Percentiles rank a stretch among this genome's conserved stretches.
Evolutionary conservation across 371 early-diverging fungal genomes (phyloP).

Genomic region (Dentiscutata heterogama): DNA sequence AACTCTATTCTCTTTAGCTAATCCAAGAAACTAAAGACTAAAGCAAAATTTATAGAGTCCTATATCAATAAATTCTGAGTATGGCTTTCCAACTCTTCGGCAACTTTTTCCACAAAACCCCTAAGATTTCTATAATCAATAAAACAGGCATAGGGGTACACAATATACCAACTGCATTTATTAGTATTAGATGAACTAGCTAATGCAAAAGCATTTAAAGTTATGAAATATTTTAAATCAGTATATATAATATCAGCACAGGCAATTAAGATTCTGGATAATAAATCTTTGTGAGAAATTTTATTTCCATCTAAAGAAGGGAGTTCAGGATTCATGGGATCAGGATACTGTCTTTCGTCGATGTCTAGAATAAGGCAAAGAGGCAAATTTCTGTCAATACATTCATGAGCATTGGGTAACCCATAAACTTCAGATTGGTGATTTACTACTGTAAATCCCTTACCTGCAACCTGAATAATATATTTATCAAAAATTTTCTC

Average conservation of each 20-base stretch:
- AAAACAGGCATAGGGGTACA: slow-evolving; percentile 11
- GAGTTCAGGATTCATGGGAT: slow-evolving; percentile 20
- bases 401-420: slow-evolving; percentile 17
- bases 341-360: slow-evolving; percentile 7
- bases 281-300: slow-evolving; percentile 26
- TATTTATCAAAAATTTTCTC: too few species aligned
- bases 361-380: slow-evolving; percentile 10
- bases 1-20: background rate
- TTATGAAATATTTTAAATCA: background rate
- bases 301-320: slow-evolving; percentile 24
- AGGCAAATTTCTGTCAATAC: background rate
- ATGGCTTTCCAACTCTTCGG: slow-evolving; percentile 20
- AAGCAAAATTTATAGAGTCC: slow-evolving; percentile 6
- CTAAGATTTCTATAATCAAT: slow-evolving; percentile 38
- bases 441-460: slow-evolving; percentile 22
- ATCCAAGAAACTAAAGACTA: slow-evolving; percentile 7
- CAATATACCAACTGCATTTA: slow-evolving; percentile 4
- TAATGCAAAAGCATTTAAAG: slow-evolving; percentile 20
- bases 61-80: background rate
- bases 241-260: slow-evolving; percentile 3
- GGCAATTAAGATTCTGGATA: slow-evolving; percentile 35
- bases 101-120: slow-evolving; percentile 24
- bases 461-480: too few species aligned
- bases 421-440: slow-evolving; percentile 33
- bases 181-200: slow-evolving; percentile 17